Conservation (phyloP, 2,329 filamentous ascomycete species). For the Dothiorella sarmentorum region DNA sequence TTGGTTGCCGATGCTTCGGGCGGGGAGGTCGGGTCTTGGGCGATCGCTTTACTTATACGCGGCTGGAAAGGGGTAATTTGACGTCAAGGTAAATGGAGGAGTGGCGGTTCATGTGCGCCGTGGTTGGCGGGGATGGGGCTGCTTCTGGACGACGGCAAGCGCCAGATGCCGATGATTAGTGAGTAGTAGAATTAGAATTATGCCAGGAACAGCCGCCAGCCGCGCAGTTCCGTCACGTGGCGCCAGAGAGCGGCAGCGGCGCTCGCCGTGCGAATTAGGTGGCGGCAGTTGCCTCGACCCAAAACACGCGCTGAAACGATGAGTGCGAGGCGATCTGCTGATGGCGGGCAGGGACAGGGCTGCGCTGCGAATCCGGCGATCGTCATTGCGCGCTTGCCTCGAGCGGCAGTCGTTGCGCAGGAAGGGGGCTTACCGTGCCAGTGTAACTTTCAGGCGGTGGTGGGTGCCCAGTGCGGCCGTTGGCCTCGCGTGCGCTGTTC, state of each 20-base stretch:
- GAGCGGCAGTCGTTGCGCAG: too few species aligned
- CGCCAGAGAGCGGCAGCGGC: conserved; percentile 1
- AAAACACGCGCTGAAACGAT: neutral
- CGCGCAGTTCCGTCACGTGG: too few species aligned
- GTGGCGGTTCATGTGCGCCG: conserved; percentile 5
- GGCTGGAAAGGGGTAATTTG: conserved; percentile 8
- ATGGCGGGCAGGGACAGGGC: too few species aligned
- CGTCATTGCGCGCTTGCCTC: too few species aligned
- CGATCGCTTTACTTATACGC: conserved; percentile 10
- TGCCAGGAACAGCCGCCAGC: conserved; percentile 12
- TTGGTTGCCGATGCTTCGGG: conserved; percentile 2
- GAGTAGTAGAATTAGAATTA: too few species aligned
- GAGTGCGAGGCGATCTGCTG: neutral
- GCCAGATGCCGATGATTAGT: neutral
- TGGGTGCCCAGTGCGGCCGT: too few species aligned
- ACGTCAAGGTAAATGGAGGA: conserved; percentile 6
- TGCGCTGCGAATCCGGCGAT: neutral
- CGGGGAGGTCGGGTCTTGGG: neutral
- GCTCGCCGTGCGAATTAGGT: conserved; percentile 8
- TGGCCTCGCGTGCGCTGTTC: too few species aligned
- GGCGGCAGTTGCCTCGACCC: conserved; percentile 1
- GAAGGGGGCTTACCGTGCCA: too few species aligned
- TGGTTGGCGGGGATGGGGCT: conserved; percentile 8
- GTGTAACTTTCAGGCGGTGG: too few species aligned
- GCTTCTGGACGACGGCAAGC: conserved; percentile 9